phyloP scores from a whole-genome alignment of 148 eudicot species.

The Chenopodium suecicum region DNA sequence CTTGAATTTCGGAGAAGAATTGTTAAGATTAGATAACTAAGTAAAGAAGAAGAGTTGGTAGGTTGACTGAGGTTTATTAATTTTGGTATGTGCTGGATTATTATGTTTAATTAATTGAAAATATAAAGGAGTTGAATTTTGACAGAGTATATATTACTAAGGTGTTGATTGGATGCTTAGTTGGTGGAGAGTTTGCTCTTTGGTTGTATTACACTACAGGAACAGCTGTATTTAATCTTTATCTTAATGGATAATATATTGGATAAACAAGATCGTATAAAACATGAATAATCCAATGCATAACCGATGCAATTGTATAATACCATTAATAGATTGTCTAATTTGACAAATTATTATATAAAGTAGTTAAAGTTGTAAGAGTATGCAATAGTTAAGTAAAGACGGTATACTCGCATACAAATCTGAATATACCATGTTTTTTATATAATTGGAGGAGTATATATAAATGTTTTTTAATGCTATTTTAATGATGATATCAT shows the following conservation, averaged over 20 bases:
- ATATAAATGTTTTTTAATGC: too few relatives aligned
- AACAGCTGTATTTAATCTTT: background rate
- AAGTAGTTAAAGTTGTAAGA: too few relatives aligned
- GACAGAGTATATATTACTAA: background rate
- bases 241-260: background rate
- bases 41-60: slow-evolving; percentile 8
- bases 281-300: too few relatives aligned
- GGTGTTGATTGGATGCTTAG: background rate
- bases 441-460: too few relatives aligned
- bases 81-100: background rate
- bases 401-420: too few relatives aligned
- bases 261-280: background rate
- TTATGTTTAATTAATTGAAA: background rate
- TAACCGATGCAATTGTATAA: too few relatives aligned
- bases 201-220: slow-evolving; percentile 16
- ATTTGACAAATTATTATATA: too few relatives aligned
- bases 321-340: too few relatives aligned
- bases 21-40: slow-evolving; percentile 15
- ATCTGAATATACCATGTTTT: too few relatives aligned
- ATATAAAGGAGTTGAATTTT: background rate
- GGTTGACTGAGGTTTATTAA: background rate
- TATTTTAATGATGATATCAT: too few relatives aligned
- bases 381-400: too few relatives aligned
- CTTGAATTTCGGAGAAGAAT: slow-evolving; percentile 22
- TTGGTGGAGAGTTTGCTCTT: slow-evolving; percentile 3